Evolutionary conservation across 805 yeast genomes (phyloP).

Genomic region (Cyberlindnera maritima): DNA sequence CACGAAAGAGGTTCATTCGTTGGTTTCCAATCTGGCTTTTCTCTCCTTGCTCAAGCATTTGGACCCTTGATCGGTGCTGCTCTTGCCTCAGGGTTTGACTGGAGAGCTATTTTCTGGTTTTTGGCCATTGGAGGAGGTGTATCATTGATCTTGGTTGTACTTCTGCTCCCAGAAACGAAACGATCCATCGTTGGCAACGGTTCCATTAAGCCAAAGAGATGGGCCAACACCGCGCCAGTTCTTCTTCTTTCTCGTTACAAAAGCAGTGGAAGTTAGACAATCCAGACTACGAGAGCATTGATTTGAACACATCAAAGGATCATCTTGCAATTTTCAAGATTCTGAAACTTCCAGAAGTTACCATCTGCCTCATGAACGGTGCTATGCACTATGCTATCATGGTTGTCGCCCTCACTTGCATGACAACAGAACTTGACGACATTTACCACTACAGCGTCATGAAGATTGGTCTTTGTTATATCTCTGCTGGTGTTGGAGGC

Average conservation of each 20-base stretch:
- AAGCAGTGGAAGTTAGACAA: constrained; percentile 27
- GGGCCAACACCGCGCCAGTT: constrained; percentile 44
- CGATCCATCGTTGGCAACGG: constrained; percentile 76
- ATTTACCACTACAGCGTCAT: constrained; percentile 50
- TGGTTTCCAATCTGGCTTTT: constrained; percentile 63
- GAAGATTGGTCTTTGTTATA: constrained; percentile 68
- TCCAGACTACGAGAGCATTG: constrained; percentile 33
- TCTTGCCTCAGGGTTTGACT: constrained; percentile 44
- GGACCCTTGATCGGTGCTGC: constrained; percentile 67
- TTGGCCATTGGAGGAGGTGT: constrained; percentile 61
- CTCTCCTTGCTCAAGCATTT: constrained; percentile 70
- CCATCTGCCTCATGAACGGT: constrained; percentile 49
- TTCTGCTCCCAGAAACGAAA: constrained; percentile 73
- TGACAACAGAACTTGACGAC: constrained; percentile 51
- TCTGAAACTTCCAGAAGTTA: constrained; percentile 41
- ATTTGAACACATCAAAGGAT: constrained; percentile 24
- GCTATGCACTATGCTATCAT: constrained; percentile 66
- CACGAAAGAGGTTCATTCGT: constrained; percentile 68
- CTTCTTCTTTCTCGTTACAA: constrained; percentile 22
- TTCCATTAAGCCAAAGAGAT: constrained; percentile 47
- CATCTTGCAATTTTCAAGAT: constrained; percentile 42
- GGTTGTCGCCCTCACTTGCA: constrained; percentile 65
- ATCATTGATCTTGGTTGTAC: constrained; percentile 33
- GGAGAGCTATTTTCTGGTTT: constrained; percentile 81
- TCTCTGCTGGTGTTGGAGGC: constrained; percentile 73